A percentile compares a stretch with the other conserved stretches of the same genome.
Conservation (phyloP, 805 yeast species). For the Lachancea dasiensis region DNA sequence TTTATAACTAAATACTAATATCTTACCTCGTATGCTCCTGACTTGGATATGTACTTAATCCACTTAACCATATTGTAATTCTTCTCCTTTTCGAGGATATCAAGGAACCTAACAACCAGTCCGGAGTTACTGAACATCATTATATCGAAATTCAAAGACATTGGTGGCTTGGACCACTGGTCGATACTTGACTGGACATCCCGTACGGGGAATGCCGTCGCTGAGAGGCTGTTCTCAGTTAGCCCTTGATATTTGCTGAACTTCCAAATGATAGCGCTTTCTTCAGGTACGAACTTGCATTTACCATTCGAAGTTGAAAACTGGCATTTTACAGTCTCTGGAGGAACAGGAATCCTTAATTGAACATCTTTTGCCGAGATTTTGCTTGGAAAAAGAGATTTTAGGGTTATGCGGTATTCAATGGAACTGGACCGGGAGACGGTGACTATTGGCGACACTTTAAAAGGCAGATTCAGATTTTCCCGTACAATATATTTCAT, state of each 20-base stretch:
- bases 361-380: constrained; percentile 57
- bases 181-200: constrained; percentile 22
- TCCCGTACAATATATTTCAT: constrained; percentile 63
- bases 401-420: constrained; percentile 54
- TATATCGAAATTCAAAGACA: constrained; percentile 59
- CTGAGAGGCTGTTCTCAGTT: constrained; percentile 54
- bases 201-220: constrained; percentile 41
- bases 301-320: constrained; percentile 54
- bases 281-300: constrained; percentile 61
- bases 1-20: constrained; percentile 40
- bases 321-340: constrained; percentile 45
- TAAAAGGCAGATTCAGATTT: constrained; percentile 65
- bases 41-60: constrained; percentile 72
- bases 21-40: constrained; percentile 79
- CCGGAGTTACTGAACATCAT: constrained; percentile 78
- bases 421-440: constrained; percentile 39
- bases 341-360: constrained; percentile 65
- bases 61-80: constrained; percentile 75
- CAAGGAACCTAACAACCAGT: constrained; percentile 62
- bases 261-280: constrained; percentile 61
- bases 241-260: constrained; percentile 63
- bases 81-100: constrained; percentile 47
- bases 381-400: constrained; percentile 55
- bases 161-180: constrained; percentile 69
- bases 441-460: constrained; percentile 50